Evolutionary conservation across 768 basidiomycete genomes (phyloP).

Genomic region (Mycena vitilis): DNA sequence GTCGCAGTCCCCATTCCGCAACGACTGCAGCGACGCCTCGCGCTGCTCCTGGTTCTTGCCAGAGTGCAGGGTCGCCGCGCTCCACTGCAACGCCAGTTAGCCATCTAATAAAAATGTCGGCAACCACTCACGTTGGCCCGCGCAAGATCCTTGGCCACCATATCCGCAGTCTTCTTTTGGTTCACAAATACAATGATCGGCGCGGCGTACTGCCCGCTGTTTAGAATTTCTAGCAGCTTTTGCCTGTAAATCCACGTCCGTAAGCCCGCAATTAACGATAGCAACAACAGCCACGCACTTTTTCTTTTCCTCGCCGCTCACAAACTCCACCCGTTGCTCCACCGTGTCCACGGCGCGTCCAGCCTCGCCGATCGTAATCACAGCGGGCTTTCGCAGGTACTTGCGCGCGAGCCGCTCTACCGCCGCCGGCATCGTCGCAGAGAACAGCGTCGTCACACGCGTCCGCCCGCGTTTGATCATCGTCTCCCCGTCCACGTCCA

Average conservation of each 20-base stretch:
- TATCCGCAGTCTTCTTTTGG: conserved; percentile 99
- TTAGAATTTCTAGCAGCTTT: conserved; percentile 90
- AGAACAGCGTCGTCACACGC: conserved; percentile 95
- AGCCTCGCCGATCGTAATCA: conserved; percentile 98
- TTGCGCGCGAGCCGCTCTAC: conserved; percentile 96
- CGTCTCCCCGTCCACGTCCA: conserved; percentile 82
- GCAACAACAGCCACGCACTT: conserved; percentile 64
- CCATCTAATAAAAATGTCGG: conserved; percentile 11
- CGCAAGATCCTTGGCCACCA: conserved; percentile 94
- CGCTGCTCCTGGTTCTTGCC: conserved; percentile 98
- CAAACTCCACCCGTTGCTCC: conserved; percentile 95
- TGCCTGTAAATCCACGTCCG: conserved; percentile 60
- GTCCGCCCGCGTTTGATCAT: conserved; percentile 81
- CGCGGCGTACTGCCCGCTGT: conserved; percentile 82
- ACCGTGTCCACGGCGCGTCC: conserved; percentile 98
- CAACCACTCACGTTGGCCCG: conserved; percentile 79
- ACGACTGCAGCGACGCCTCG: conserved; percentile 88
- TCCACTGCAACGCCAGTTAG: conserved; percentile 68
- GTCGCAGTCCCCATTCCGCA: conserved; percentile 88
- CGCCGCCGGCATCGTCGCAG: conserved; percentile 98
- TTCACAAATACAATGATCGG: conserved; percentile 99
- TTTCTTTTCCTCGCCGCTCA: conserved; percentile 95
- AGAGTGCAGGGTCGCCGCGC: conserved; percentile 91
- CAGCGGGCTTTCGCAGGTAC: conserved; percentile 91
- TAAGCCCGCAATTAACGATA: conserved; percentile 3